Base-by-base conservation (phyloP, 371 early-diverging fungal species). In the Lichtheimia corymbifera region DNA sequence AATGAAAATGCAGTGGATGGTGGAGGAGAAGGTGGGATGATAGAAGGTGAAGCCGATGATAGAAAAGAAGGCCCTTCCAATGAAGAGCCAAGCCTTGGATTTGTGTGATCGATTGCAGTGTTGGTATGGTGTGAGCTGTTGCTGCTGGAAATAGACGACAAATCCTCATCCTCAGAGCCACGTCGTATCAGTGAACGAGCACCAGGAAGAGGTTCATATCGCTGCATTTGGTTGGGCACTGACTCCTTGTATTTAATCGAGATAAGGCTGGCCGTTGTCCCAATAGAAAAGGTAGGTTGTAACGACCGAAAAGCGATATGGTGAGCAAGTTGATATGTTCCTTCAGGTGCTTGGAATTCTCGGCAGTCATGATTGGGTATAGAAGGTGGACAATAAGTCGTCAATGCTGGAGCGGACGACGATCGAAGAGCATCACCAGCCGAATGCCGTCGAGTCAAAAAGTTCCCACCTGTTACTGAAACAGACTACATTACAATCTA, bases 181-280 rank as follows among this genome's bases (percentile, higher is more conserved):
- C 45, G 13, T 54, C 68, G 64, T 35, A 72, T 61, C 22, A 74
- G 71, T 27, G 64, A 65, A 17, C 68, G 67, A 53, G 77, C 77
- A 25, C 72, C 77, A 44, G 77, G 77, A 54, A 74, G 77, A 17
- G 77, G 65, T 64, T 68, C 68, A 62, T 83, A 68, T 28, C 72
- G 66, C 25, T 78, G 74, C 27, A 78, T 47, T 18, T 76, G 71
- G 47, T 55, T 67, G 25, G 73, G 64, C 47, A 63, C 58, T 20
- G 60, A 53, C 62, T 84, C 82, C 52, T 83, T 84, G 66, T 83
- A 85, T 67, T 87, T 87, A 53, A 87, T 82, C 15, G 83, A 79
- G 17, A 87, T 76, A n/a, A 84, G 61, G 18, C 80, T 84, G 25
- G 80, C 81, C 14, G 76, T 74, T 1, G 85, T 82, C 9, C 84